phyloP scores from a whole-genome alignment of 2,329 filamentous ascomycete genomes.

The Aspergillus sclerotialis region DNA sequence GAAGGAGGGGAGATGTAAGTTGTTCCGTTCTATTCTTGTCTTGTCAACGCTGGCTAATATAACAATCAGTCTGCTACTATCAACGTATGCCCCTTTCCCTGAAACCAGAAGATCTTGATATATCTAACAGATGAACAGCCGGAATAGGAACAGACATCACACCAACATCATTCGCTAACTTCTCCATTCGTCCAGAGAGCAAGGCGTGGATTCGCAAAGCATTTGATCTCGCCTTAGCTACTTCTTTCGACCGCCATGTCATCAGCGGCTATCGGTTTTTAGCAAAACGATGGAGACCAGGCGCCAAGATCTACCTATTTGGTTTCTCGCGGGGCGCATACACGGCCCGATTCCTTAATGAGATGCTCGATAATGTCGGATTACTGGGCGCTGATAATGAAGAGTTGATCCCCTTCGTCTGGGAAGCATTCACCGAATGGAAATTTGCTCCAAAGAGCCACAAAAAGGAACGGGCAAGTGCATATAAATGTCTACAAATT shows the following conservation, averaged over 20 bases:
- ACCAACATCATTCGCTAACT: slow-evolving; percentile 5
- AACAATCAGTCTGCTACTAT: slow-evolving; percentile 14
- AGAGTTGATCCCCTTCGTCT: slow-evolving; percentile 13
- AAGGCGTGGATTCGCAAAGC: slow-evolving; percentile 6
- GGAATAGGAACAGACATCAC: slow-evolving; percentile 15
- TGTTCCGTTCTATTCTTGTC: background rate
- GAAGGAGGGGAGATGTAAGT: slow-evolving; percentile 15
- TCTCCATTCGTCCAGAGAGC: slow-evolving; percentile 6
- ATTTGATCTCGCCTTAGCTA: slow-evolving; percentile 9
- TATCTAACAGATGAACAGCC: slow-evolving; percentile 3
- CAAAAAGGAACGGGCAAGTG: slow-evolving; percentile 1
- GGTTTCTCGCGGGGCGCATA: slow-evolving; percentile 19
- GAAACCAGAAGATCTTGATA: background rate
- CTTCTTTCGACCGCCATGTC: slow-evolving; percentile 14
- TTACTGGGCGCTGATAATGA: slow-evolving; percentile 15
- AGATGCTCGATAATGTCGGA: slow-evolving; percentile 14
- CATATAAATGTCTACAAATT: slow-evolving; percentile 4
- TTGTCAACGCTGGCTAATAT: background rate
- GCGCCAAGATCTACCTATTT: slow-evolving; percentile 15
- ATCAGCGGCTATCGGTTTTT: slow-evolving; percentile 15
- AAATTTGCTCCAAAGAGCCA: slow-evolving; percentile 8
- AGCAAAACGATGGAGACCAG: slow-evolving; percentile 9
- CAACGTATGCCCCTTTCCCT: slow-evolving; percentile 9
- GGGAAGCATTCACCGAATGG: slow-evolving; percentile 10
- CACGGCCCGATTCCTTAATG: slow-evolving; percentile 17